phyloP scores from a whole-genome alignment of 768 basidiomycete genomes.

The Brasilioporus rufonigricans region DNA sequence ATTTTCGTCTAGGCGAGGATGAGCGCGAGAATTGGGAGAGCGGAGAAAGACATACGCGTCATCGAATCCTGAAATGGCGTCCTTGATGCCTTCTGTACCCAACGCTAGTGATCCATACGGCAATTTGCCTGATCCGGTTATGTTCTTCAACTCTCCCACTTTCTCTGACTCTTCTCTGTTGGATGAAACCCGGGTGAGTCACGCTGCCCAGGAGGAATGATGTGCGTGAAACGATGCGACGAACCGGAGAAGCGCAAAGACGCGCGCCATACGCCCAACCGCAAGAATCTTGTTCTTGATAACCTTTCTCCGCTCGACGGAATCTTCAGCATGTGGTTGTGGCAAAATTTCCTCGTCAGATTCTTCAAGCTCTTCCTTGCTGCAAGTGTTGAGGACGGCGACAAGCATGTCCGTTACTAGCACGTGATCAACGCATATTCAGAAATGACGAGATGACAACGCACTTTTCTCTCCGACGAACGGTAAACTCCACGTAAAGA shows the following conservation, averaged over 20 bases:
- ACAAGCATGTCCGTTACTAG: conserved; percentile 98
- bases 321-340: conserved; percentile 42
- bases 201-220: background rate
- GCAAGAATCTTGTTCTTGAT: conserved; percentile 99
- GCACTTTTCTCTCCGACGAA: conserved; percentile 98
- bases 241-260: conserved; percentile 93
- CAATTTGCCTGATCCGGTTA: conserved; percentile 72
- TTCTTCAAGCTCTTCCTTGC: conserved; percentile 94
- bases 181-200: background rate
- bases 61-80: conserved; percentile 89
- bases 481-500: conserved; percentile 97
- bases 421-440: conserved; percentile 3
- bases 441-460: background rate
- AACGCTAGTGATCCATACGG: conserved; percentile 83
- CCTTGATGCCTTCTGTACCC: conserved; percentile 92
- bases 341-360: conserved; percentile 47
- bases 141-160: conserved; percentile 93
- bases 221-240: conserved; percentile 24
- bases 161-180: conserved; percentile 94
- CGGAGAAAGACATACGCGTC: conserved; percentile 73
- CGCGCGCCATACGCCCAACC: conserved; percentile 93
- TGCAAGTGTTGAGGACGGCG: conserved; percentile 92
- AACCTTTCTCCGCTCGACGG: conserved; percentile 75
- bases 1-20: conserved; percentile 69
- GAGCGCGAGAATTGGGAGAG: background rate